Evolutionary conservation across 257 asterid genomes (phyloP).

Genomic region (Verbascum thapsus): DNA sequence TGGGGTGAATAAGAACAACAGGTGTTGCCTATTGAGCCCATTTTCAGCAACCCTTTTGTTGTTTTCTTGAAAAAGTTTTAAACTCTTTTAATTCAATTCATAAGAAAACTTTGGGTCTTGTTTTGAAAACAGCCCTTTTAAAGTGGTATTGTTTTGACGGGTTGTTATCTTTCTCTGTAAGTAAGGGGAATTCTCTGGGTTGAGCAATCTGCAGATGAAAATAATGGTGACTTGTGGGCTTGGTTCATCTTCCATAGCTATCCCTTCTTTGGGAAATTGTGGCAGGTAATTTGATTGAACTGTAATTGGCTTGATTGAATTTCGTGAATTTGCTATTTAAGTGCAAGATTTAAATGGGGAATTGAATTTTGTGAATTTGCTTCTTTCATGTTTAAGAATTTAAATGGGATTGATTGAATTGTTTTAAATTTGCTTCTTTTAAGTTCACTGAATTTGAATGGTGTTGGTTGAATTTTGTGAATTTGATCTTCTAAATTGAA

Average conservation of each 20-base stretch:
- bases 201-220: conserved; percentile 38
- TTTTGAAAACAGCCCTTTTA: too few species aligned
- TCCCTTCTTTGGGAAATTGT: conserved; percentile 42
- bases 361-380: conserved; percentile 9
- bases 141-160: conserved; percentile 25
- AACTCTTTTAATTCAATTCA: conserved; percentile 34
- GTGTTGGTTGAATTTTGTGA: too few species aligned
- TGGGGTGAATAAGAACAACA: conserved; percentile 31
- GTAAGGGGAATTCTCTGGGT: conserved; percentile 47
- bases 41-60: conserved; percentile 43
- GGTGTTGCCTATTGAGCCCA: conserved; percentile 32
- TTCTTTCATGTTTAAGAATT: too few species aligned
- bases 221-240: conserved; percentile 34
- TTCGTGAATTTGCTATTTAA: not conserved
- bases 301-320: too few species aligned
- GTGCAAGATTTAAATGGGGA: conserved; percentile 10
- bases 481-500: too few species aligned
- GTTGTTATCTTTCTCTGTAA: conserved; percentile 12
- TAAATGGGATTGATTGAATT: too few species aligned
- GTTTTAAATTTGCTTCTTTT: too few species aligned
- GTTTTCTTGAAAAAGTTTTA: conserved; percentile 37
- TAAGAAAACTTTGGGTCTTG: conserved; percentile 27
- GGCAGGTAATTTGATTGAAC: conserved; percentile 75
- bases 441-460: too few species aligned
- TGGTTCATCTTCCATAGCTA: conserved; percentile 39